A percentile compares a stretch with the other conserved stretches of the same genome.
Evolutionary conservation across 2,329 filamentous ascomycete genomes (phyloP).

Genomic region (Teratosphaeriaceae sp.): DNA sequence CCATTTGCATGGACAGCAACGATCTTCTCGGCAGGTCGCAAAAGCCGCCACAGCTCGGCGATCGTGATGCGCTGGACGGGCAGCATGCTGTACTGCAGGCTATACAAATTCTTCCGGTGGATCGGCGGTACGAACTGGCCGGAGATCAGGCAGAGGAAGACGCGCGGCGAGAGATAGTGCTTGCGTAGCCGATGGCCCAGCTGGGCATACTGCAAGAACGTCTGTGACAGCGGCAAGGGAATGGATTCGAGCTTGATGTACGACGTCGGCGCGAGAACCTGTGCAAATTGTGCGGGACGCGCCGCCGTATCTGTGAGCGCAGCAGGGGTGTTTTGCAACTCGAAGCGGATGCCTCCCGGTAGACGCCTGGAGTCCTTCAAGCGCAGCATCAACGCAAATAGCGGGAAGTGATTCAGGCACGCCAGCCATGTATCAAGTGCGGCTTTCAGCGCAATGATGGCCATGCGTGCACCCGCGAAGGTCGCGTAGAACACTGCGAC

Average conservation of each 20-base stretch:
- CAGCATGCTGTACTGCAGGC: conserved; percentile 95
- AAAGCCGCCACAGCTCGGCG: conserved; percentile 67
- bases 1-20: conserved; percentile 16
- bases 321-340: conserved; percentile 66
- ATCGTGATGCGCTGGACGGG: conserved; percentile 75
- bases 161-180: conserved; percentile 85
- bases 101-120: conserved; percentile 89
- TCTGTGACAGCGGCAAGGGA: conserved; percentile 80
- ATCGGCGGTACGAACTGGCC: conserved; percentile 90
- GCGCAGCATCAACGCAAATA: conserved; percentile 94
- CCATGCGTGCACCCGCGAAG: conserved; percentile 89
- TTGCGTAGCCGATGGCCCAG: conserved; percentile 87
- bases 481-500: conserved; percentile 96
- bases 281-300: too few relatives aligned
- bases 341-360: conserved; percentile 85
- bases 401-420: conserved; percentile 92
- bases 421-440: conserved; percentile 85
- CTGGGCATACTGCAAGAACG: conserved; percentile 97
- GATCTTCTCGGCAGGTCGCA: conserved; percentile 19
- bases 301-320: conserved; percentile 12
- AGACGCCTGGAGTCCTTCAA: conserved; percentile 87
- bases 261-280: conserved; percentile 55
- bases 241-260: conserved; percentile 88
- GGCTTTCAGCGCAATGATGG: conserved; percentile 89
- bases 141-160: conserved; percentile 79